Base-by-base conservation (phyloP, 768 basidiomycete species). In the Pholiota molesta region DNA sequence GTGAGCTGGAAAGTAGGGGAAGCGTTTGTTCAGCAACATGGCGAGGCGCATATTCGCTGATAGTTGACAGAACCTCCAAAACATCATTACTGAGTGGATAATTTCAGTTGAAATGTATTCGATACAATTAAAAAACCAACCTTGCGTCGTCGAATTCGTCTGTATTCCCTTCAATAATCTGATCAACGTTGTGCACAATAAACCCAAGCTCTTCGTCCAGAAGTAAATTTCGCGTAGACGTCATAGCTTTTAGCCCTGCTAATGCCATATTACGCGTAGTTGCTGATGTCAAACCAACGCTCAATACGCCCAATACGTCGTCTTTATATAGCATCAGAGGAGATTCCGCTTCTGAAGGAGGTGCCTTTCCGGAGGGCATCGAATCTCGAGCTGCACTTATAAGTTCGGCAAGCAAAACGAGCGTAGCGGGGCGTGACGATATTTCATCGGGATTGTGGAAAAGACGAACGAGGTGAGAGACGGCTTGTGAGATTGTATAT, bases 381-480 rank as follows among this genome's bases (percentile, higher is more conserved):
- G 82, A 81, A 60, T 81, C 80, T 26, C 83, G 78, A 13, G 81
- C 79, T 17, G 88, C 83, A 7, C 75, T 78, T 37, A 91, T 79
- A 28, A 93, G 69, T 45, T 91, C 89, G 2, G 86, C 81, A 23
- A 97, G 82, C 7, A 92, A 79, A 10, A 83, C 73, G 16, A 95
- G 77, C 23, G 90, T 83, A 0, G 90, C 79, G 1, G 86, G 81
- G 13, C 94, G 86, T 62, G 85, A 88, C 16, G 84, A 77, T 0
- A 81, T 75, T 69, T 94, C 91, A 56, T 85, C 86, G 4, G 91
- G 89, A 65, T 86, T 81, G 61, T 85, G 81, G 77, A 92, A 96
- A 45, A 94, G 79, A 60, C 79, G 81, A 63, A 90, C 83, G n/a
- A 97, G 81, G 71, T 92, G 90, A 3, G 92, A 88, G 0, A 95